Conservation (phyloP, 2,329 filamentous ascomycete species). For the Fusarium sp. region DNA sequence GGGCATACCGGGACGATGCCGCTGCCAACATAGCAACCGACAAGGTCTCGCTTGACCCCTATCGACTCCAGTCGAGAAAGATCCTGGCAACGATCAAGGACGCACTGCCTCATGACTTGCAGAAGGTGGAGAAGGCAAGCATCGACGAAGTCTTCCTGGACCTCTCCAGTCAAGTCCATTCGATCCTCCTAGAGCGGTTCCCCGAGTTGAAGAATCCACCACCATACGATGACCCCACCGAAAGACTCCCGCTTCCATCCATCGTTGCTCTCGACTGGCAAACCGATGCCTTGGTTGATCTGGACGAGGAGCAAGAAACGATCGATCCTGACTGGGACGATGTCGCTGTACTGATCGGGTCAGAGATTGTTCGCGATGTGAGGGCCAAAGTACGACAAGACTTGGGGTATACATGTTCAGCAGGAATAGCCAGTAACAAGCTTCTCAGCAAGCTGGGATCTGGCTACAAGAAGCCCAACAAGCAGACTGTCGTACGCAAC, state of each 20-base stretch:
- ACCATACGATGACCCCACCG: slow-evolving; percentile 79
- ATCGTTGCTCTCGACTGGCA: slow-evolving; percentile 83
- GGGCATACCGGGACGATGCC: slow-evolving; percentile 90
- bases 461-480: slow-evolving; percentile 91
- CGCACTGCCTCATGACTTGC: slow-evolving; percentile 71
- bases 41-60: slow-evolving; percentile 95
- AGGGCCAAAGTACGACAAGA: slow-evolving; percentile 75
- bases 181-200: slow-evolving; percentile 79
- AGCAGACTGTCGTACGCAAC: slow-evolving; percentile 93
- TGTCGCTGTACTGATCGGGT: slow-evolving; percentile 85
- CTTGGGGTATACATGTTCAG: slow-evolving; percentile 91
- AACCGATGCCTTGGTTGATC: slow-evolving; percentile 82
- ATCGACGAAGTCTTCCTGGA: slow-evolving; percentile 98
- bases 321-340: slow-evolving; percentile 97
- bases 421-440: slow-evolving; percentile 90
- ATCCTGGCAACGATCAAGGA: slow-evolving; percentile 86
- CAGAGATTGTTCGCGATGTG: slow-evolving; percentile 86
- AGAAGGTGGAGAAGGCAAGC: slow-evolving; percentile 90
- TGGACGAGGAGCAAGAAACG: slow-evolving; percentile 80
- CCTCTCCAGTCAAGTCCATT: slow-evolving; percentile 85
- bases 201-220: slow-evolving; percentile 74
- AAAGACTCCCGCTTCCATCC: slow-evolving; percentile 77
- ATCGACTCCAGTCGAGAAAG: slow-evolving; percentile 84
- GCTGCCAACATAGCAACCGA: slow-evolving; percentile 84
- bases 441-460: slow-evolving; percentile 95